Evolutionary conservation across 2,329 filamentous ascomycete genomes (phyloP).

Genomic region (Ascochyta viciae-villosae): DNA sequence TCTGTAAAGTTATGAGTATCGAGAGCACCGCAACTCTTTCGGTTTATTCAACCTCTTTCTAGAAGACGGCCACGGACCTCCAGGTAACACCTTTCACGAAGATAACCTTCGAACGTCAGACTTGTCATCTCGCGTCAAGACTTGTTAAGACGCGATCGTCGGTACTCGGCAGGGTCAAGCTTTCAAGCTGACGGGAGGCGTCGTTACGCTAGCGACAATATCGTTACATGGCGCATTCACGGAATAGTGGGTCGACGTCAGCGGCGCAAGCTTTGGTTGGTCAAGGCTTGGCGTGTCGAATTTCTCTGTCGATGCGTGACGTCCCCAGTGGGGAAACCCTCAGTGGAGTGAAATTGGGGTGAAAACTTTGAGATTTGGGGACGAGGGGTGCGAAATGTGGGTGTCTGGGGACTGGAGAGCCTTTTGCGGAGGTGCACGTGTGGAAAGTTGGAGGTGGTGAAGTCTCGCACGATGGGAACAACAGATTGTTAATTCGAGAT

Average conservation of each 20-base stretch:
- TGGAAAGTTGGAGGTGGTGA: background rate
- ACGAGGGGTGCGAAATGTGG: constrained; percentile 9
- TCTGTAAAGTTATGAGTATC: too few relatives aligned
- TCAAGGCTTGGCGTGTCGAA: constrained; percentile 7
- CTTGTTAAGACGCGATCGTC: constrained; percentile 7
- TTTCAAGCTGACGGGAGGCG: constrained; percentile 24
- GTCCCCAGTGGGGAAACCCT: constrained; percentile 19
- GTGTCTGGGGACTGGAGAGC: constrained; percentile 25
- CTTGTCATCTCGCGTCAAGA: constrained; percentile 1
- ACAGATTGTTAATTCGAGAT: background rate
- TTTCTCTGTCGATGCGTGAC: constrained; percentile 22
- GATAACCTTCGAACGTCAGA: background rate
- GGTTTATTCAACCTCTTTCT: too few relatives aligned
- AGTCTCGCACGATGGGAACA: background rate
- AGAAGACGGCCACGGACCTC: too few relatives aligned
- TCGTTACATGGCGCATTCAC: constrained; percentile 27
- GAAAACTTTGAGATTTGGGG: constrained; percentile 16
- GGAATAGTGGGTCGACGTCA: constrained; percentile 30
- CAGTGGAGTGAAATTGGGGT: constrained; percentile 17
- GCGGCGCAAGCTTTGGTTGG: constrained; percentile 23
- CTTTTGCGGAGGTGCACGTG: constrained; percentile 25
- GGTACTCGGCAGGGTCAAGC: constrained; percentile 22
- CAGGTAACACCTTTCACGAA: too few relatives aligned
- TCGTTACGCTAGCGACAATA: constrained; percentile 19
- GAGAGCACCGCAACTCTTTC: too few relatives aligned